Percentiles rank a stretch among this genome's conserved stretches.
phyloP scores from a whole-genome alignment of 2,329 filamentous ascomycete species.

The Colletotrichum euphorbiae region DNA sequence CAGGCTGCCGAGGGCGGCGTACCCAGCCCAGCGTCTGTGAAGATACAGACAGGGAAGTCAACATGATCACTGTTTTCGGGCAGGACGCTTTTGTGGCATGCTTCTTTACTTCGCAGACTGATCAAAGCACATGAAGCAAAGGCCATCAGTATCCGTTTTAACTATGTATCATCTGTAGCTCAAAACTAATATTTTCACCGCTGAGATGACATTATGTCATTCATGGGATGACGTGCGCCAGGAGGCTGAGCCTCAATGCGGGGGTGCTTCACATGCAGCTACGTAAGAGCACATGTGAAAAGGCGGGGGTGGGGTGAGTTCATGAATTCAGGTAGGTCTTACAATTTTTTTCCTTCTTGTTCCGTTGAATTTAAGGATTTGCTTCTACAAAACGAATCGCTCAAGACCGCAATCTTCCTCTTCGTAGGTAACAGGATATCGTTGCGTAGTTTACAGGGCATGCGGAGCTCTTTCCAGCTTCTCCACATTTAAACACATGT shows the following conservation, averaged over 20 bases:
- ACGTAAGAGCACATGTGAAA: conserved; percentile 19
- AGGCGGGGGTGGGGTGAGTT: neutral
- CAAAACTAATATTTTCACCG: too few species aligned
- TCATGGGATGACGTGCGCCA: too few species aligned
- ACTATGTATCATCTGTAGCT: too few species aligned
- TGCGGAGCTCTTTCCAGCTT: neutral
- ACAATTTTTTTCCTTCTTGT: neutral
- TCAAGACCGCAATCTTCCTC: conserved; percentile 33
- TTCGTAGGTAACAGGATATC: conserved; percentile 38
- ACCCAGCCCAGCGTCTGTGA: too few species aligned
- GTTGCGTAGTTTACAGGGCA: conserved; percentile 34
- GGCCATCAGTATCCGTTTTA: too few species aligned
- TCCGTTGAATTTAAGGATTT: conserved; percentile 1
- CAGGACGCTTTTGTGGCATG: too few species aligned
- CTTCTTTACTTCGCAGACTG: too few species aligned
- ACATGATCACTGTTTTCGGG: too few species aligned
- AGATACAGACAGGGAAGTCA: too few species aligned
- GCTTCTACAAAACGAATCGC: conserved; percentile 27
- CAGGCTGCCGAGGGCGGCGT: too few species aligned
- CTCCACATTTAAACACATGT: conserved; percentile 16
- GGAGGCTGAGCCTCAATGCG: conserved; percentile 7
- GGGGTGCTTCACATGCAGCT: conserved; percentile 15
- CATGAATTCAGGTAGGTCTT: neutral
- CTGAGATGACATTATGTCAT: too few species aligned
- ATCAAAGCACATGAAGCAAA: too few species aligned